phyloP scores from a whole-genome alignment of 768 basidiomycete species.

The Agrocybe pediades region DNA sequence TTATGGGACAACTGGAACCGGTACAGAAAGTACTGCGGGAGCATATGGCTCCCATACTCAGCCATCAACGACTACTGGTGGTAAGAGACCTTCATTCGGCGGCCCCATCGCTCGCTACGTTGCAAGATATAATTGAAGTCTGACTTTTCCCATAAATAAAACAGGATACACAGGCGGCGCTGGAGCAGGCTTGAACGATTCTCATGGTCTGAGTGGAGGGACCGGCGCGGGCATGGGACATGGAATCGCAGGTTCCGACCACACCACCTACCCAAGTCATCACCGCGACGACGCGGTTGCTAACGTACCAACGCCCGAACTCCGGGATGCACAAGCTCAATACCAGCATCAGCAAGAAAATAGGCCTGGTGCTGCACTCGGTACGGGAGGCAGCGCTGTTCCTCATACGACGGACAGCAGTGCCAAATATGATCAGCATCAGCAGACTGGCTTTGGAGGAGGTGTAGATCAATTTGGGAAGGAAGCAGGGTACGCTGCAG shows the following conservation, averaged over 20 bases:
- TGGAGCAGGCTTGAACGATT: too few relatives aligned
- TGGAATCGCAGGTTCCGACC: neutral
- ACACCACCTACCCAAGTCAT: slow-evolving; percentile 17
- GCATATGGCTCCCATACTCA: neutral
- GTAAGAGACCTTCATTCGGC: neutral
- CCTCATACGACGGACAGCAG: neutral
- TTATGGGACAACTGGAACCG: too few relatives aligned
- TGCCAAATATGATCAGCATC: neutral
- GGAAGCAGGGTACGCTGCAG: neutral
- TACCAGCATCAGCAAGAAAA: neutral
- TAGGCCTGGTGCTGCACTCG: neutral
- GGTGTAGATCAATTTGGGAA: neutral
- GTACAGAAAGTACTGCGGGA: neutral
- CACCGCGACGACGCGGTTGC: slow-evolving; percentile 26
- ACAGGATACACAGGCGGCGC: neutral
- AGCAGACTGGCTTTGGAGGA: neutral
- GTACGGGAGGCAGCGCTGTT: neutral
- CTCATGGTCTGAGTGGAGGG: neutral
- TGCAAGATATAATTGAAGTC: neutral
- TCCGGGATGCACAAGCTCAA: slow-evolving; percentile 12
- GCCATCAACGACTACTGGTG: neutral
- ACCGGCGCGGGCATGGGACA: neutral
- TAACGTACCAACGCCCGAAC: slow-evolving; percentile 13
- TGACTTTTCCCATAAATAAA: neutral
- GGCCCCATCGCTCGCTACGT: neutral